Evolutionary conservation across 768 basidiomycete species (phyloP).

Genomic region (Pholiota molesta): DNA sequence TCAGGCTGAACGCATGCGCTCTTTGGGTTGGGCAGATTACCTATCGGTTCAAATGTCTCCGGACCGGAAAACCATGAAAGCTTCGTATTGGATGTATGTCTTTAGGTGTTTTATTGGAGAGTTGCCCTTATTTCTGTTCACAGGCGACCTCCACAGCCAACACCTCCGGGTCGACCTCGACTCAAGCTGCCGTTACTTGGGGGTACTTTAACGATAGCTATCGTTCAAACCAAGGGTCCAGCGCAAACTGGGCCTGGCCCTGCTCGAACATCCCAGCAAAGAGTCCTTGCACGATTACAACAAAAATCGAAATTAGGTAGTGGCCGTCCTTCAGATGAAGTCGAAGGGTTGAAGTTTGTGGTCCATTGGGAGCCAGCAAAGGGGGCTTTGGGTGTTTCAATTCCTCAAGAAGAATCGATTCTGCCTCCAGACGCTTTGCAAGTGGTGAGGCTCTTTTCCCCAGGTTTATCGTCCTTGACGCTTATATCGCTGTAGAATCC

Average conservation of each 20-base stretch:
- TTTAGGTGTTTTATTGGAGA: background rate
- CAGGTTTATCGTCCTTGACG: conserved; percentile 3
- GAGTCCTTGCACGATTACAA: conserved; percentile 64
- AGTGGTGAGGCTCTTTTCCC: conserved; percentile 56
- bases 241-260: conserved; percentile 44
- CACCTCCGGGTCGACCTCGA: conserved; percentile 33
- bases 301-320: conserved; percentile 61
- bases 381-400: conserved; percentile 61
- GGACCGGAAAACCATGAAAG: conserved; percentile 66
- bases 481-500: conserved; percentile 49
- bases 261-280: conserved; percentile 54
- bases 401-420: conserved; percentile 50
- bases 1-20: conserved; percentile 81
- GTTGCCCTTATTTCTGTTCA: background rate
- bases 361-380: conserved; percentile 79
- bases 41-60: conserved; percentile 71
- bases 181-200: conserved; percentile 61
- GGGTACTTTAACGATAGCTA: conserved; percentile 74
- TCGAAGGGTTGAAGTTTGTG: conserved; percentile 69
- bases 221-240: conserved; percentile 53
- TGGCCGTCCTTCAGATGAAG: conserved; percentile 67
- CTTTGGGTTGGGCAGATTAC: conserved; percentile 86
- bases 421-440: conserved; percentile 44
- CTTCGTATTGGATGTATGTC: conserved; percentile 89
- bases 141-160: conserved; percentile 33